phyloP scores from a whole-genome alignment of 2,329 filamentous ascomycete species.

The Scedosporium aurantiacum region DNA sequence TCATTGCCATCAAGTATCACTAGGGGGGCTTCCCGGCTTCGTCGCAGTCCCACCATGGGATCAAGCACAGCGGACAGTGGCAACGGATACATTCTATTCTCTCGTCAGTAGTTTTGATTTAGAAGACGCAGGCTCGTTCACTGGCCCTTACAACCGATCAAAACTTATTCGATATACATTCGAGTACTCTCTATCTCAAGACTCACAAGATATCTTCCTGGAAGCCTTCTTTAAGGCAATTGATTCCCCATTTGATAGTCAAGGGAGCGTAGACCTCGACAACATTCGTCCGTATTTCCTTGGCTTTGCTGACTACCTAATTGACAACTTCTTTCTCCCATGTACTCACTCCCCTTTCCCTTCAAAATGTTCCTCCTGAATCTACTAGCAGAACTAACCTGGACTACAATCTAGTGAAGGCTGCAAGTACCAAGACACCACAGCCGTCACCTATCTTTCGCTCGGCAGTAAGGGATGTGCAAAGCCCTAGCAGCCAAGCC shows the following conservation, averaged over 20 bases:
- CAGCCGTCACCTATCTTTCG: conserved; percentile 8
- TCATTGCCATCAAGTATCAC: too few relatives aligned
- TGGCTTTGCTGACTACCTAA: conserved; percentile 9
- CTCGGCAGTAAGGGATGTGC: background rate
- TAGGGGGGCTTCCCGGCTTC: too few relatives aligned
- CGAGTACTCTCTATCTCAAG: background rate
- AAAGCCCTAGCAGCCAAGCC: background rate
- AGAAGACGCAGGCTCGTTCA: too few relatives aligned
- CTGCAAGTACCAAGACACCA: conserved; percentile 6
- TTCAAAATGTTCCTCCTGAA: background rate
- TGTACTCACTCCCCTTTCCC: background rate
- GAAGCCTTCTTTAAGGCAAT: conserved; percentile 6
- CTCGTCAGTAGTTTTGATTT: too few relatives aligned
- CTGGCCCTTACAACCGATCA: background rate
- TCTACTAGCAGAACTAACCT: background rate
- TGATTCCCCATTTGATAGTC: background rate
- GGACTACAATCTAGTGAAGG: conserved; percentile 5
- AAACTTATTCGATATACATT: background rate
- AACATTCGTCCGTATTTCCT: background rate
- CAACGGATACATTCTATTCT: too few relatives aligned
- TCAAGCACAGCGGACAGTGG: too few relatives aligned
- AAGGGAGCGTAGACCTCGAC: background rate
- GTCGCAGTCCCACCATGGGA: too few relatives aligned
- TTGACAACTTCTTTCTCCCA: conserved; percentile 10
- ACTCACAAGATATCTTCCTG: conserved; percentile 7